Base-by-base conservation (phyloP, 768 basidiomycete genomes). In the Suillus variegatus region DNA sequence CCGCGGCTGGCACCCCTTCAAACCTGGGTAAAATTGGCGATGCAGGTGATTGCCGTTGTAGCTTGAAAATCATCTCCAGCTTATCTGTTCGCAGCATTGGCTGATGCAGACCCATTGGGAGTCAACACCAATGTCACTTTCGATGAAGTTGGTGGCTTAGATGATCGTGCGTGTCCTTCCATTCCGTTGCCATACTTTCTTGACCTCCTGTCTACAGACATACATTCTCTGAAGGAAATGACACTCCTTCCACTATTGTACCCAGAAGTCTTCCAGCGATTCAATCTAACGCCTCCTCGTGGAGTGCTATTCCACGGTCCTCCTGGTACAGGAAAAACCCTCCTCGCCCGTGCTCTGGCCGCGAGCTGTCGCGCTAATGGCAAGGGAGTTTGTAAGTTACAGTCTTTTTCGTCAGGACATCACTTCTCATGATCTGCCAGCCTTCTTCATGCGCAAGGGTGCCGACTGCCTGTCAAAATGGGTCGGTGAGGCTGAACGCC, bases 371-470 rank as follows among this genome's bases (percentile, higher is more conserved):
- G 92, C 40, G 88, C 90, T 0, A 88, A 92, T 43, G 95, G 94
- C 49, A 89, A 91, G 66, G 89, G 91, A 69, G 95, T 98, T 56
- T 91, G 95, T 95, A 75, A 60, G 93, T 83, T 36, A 13, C 25
- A 57, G n/a, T n/a, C 14, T 28, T 56, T 35, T 41, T 55, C 56
- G 65, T 47, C 41, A 1, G 47, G n/a, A 32, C 32, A 12, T 22
- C 36, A 62, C 38, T 60, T 65, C 22, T 63, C 46, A 25, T 47
- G 36, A 36, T 14, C 13, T 65, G 41, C 32, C 69, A 96, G 95
- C 97, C 2, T 99, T 99, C 82, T 99, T 97, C 84, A 99, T 99
- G 97, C 91, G 97, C 58, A 99, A 99, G 79, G 97, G 97, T 22
- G 97, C 97, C 41, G 97, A 99, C 77, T 94, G 93, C 69, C 83